Conservation (phyloP, 225 moss, liverwort and hornwort genomes). For the Rhytidiadelphus loreus region DNA sequence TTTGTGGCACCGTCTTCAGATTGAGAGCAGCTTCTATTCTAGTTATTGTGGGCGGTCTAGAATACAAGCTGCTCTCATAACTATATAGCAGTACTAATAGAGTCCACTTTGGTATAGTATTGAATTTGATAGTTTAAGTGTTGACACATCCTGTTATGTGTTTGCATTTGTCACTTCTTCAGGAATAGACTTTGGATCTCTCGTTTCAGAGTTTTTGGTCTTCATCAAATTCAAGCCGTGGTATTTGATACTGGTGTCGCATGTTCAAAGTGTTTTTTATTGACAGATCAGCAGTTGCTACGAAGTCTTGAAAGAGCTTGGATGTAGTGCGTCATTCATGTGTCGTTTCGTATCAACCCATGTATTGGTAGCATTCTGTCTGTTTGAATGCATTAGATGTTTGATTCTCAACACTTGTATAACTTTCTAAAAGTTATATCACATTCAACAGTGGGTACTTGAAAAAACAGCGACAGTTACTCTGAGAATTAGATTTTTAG, state of each 20-base stretch:
- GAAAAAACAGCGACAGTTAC: not conserved
- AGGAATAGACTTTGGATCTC: not conserved
- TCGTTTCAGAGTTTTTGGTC: not conserved
- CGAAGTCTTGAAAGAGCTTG: not conserved
- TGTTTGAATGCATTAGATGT: not conserved
- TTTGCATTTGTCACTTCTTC: not conserved
- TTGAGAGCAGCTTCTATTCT: not conserved
- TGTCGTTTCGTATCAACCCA: too few species aligned
- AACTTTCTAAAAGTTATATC: not conserved
- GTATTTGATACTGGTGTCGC: not conserved
- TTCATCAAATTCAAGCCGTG: not conserved
- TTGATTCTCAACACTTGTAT: not conserved
- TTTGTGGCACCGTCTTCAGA: not conserved
- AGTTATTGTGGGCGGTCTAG: too few species aligned
- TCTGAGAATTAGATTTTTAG: too few species aligned
- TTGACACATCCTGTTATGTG: not conserved
- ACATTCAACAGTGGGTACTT: not conserved
- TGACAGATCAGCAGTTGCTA: not conserved
- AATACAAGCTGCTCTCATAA: too few species aligned
- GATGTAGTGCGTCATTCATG: not conserved
- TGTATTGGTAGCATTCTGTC: not conserved
- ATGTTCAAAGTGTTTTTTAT: not conserved
- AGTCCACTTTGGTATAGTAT: not conserved
- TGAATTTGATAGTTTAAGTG: not conserved
- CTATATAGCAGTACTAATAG: too few species aligned